Percentiles rank a stretch among this genome's conserved stretches.
phyloP scores from a whole-genome alignment of 345 rosid genomes.

The Citrus reticulata region DNA sequence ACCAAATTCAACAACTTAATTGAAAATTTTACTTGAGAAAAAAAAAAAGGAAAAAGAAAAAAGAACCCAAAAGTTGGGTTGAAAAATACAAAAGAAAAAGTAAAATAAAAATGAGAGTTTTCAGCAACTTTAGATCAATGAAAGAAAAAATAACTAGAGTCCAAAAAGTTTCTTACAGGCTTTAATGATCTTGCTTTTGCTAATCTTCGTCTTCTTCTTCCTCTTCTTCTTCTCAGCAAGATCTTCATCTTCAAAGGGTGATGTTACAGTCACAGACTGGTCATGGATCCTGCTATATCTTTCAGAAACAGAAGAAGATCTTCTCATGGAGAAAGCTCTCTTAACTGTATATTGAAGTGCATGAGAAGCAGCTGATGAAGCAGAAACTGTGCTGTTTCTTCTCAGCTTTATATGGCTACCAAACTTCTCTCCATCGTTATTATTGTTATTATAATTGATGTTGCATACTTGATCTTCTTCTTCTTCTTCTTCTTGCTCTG shows the following conservation, averaged over 20 bases:
- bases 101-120: neutral
- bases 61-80: neutral
- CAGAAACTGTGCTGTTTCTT: constrained; percentile 57
- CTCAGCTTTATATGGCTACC: constrained; percentile 24
- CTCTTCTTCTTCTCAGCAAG: constrained; percentile 20
- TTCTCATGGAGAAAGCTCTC: constrained; percentile 66
- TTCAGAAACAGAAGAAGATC: constrained; percentile 80
- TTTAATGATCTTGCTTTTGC: constrained; percentile 54
- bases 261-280: constrained; percentile 46
- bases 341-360: constrained; percentile 41
- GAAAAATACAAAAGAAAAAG: neutral
- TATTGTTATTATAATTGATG: neutral
- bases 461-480: neutral
- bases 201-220: constrained; percentile 35
- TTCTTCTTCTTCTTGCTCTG: constrained; percentile 19
- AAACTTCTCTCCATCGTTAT: constrained; percentile 12
- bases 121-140: neutral
- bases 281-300: constrained; percentile 79
- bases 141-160: constrained; percentile 20
- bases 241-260: constrained; percentile 42
- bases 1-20: neutral
- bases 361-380: constrained; percentile 28
- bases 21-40: neutral
- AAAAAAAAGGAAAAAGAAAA: neutral
- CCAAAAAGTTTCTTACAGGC: constrained; percentile 81